Evolutionary conservation across 257 asterid genomes (phyloP).

Genomic region (Cordia subcordata): DNA sequence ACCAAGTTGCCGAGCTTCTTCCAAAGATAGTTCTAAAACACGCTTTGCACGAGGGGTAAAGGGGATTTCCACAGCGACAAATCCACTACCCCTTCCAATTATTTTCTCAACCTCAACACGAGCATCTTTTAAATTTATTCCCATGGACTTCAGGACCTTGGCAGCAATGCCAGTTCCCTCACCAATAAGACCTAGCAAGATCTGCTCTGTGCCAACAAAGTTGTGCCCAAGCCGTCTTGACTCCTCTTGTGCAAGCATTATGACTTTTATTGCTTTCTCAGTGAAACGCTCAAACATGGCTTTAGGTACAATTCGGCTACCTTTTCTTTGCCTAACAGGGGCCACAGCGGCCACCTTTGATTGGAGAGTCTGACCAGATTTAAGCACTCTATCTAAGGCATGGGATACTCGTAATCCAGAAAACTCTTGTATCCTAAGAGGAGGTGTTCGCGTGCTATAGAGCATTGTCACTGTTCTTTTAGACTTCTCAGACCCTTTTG

Average conservation of each 20-base stretch:
- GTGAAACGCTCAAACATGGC: constrained; percentile 99
- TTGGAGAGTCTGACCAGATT: constrained; percentile 46
- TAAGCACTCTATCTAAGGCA: constrained; percentile 53
- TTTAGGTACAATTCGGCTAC: constrained; percentile 47
- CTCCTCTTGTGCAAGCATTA: constrained; percentile 99
- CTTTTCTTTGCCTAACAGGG: constrained; percentile 39
- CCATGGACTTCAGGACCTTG: constrained; percentile 95
- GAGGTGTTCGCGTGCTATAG: constrained; percentile 33
- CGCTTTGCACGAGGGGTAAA: constrained; percentile 99
- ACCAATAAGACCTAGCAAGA: constrained; percentile 87
- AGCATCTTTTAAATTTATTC: constrained; percentile 92
- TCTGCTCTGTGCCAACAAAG: constrained; percentile 96
- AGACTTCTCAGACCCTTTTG: constrained; percentile 42
- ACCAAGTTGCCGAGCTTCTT: constrained; percentile 99
- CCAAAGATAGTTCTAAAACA: constrained; percentile 88
- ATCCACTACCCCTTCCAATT: constrained; percentile 97
- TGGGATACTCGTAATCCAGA: constrained; percentile 72
- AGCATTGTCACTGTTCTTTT: constrained; percentile 48
- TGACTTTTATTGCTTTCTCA: constrained; percentile 91
- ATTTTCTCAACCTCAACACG: constrained; percentile 98
- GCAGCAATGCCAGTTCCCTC: constrained; percentile 99
- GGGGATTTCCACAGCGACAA: constrained; percentile 97
- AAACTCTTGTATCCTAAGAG: constrained; percentile 43
- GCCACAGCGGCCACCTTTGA: constrained; percentile 58
- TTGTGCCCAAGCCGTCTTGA: constrained; percentile 96